Conservation (phyloP, 2,329 filamentous ascomycete genomes). For the Raffaelea ambrosiae region DNA sequence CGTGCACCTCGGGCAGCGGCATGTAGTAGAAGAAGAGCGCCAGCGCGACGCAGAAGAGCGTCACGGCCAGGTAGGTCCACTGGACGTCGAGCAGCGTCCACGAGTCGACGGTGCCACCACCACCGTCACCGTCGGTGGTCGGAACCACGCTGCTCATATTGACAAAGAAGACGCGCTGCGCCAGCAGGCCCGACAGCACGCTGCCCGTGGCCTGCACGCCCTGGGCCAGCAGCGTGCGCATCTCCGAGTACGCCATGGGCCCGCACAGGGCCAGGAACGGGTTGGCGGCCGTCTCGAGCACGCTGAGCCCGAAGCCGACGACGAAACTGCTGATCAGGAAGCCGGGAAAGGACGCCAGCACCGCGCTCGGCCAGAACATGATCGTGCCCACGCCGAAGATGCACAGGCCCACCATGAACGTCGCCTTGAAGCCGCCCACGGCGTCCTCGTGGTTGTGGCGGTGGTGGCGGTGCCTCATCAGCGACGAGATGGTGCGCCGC, state of each 20-base stretch:
- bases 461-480: neutral
- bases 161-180: slow-evolving; percentile 65
- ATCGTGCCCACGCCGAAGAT: slow-evolving; percentile 72
- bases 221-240: slow-evolving; percentile 67
- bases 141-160: slow-evolving; percentile 29
- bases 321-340: slow-evolving; percentile 69
- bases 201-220: slow-evolving; percentile 68
- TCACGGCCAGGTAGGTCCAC: slow-evolving; percentile 79
- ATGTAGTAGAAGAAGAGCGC: slow-evolving; percentile 63
- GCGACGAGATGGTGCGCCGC: neutral
- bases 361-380: slow-evolving; percentile 76
- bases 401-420: slow-evolving; percentile 67
- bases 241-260: slow-evolving; percentile 62
- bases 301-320: slow-evolving; percentile 66
- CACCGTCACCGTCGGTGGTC: slow-evolving; percentile 16
- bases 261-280: slow-evolving; percentile 66
- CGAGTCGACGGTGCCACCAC: slow-evolving; percentile 21
- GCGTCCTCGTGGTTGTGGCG: slow-evolving; percentile 24
- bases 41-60: slow-evolving; percentile 62
- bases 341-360: slow-evolving; percentile 65
- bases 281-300: slow-evolving; percentile 75
- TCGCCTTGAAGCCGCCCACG: slow-evolving; percentile 65
- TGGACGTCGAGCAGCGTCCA: slow-evolving; percentile 63
- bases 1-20: slow-evolving; percentile 53
- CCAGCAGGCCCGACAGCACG: slow-evolving; percentile 63